Base-by-base conservation (phyloP, 805 yeast genomes). In the Ogataea pilisensis region DNA sequence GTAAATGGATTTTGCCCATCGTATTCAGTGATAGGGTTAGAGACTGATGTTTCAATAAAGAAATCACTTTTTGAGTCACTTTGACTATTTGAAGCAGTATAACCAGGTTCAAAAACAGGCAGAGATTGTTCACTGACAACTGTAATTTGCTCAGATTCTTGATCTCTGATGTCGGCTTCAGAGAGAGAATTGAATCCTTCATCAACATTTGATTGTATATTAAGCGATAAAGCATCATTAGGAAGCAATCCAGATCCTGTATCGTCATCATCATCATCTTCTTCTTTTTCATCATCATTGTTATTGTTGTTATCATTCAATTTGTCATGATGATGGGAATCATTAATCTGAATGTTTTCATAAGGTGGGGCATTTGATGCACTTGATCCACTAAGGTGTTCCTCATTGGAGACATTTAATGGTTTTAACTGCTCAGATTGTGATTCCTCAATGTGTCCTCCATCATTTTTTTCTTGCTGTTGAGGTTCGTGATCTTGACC, bases 1-100 rank as follows among this genome's bases (percentile, higher is more conserved):
- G 85, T 82, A 59, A 65, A 87, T n/a, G 87, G 81, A 49, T 83
- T 84, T 45, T 84, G 82, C 2, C 84, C 80, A 38, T 86, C 93
- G 39, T 75, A 68, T 55, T 85, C 91, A 52, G 82, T 77, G 41
- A 75, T 72, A 2, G 95, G 93, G 18, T 72, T 72, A 3, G 72
- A 58, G 5, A 84, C 87, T 3, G 41, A 46, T 2, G 74, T 64
- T 24, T 61, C 54, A 38, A 72, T 67, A 43, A 35, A 64, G 27
- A 61, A 53, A 20, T 51, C 48, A 29, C 7, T 11, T 22, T 22
- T 22, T 22, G 26, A 8, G 7, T 45, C 32, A 17, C 16, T 19
- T 30, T 35, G n/a, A 12, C 11, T 5, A 19, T 21, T 35, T 20
- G 6, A 16, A 20, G 19, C 19, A 16, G 25, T n/a, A n/a, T n/a